Evolutionary conservation across 2,329 filamentous ascomycete genomes (phyloP), one percentile per base, ranked within the genome.

Genomic region (Xylaria sp.): DNA sequence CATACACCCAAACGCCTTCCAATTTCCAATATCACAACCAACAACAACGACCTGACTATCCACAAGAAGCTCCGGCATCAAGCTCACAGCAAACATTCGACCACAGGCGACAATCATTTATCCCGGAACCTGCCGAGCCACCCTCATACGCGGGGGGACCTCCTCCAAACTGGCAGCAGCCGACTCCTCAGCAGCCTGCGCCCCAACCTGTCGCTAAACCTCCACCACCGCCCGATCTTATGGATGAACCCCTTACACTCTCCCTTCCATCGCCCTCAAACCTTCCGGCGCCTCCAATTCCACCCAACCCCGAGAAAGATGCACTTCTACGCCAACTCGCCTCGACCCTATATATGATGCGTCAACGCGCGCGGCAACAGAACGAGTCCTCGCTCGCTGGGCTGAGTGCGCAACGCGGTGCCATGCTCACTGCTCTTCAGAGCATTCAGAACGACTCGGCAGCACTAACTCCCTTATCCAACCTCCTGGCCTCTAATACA

Each of bases 301-400:
- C 95, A 0, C 94, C 93, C 0, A 99, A 99, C 72, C 95, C 95
- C 0, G 92, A 98, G 77, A 97, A 97, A 75, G 93, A 98, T 76
- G 89, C 91, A 19, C 85, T 98, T 15, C 83, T 97, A 2, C 84
- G 85, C 56, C 90, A 93, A 46, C 84, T 98, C 31, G 92, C 89
- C 37, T 82, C 84, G 59, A 86, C 88, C 0, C 81, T 98, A 2
- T 82, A 88, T 57, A 80, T 85, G 40, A 88, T 91, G 65, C 88
- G 94, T 15, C 87, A 88, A 64, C 84, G 85, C 50, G 89, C 88
- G 56, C 84, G 90, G 49, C 78, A 84, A 25, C 91, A 95, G 72
- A 94, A 94, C 69, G 84, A 87, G 17, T 84, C 89, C 14, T 92
- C 90, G 19, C 83, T 97, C 35, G 83, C 88, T 0, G 90, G 93